Base-by-base conservation (phyloP, 2,329 filamentous ascomycete species). In the Elsinoe necatrix region DNA sequence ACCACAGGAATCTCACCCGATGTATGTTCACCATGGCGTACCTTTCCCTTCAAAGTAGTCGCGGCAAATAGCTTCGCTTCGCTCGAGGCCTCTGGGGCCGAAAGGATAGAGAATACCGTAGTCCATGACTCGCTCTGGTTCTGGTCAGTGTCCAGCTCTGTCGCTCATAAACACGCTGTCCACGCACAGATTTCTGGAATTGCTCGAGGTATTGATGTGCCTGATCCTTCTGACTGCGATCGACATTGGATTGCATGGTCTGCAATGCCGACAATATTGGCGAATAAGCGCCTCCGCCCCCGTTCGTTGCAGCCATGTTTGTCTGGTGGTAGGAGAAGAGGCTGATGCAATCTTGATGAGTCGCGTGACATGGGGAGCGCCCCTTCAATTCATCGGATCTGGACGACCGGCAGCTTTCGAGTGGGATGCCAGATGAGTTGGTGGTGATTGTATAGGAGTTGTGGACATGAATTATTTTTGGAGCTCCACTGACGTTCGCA, bases 11-110 rank as follows among this genome's bases (percentile, higher is more conserved):
- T 48, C 27, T 27, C n/a, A 11, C 11, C 29, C 20, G 25, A 43
- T 25, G 23, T 39, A 41, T 8, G n/a, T 41, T 47, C 20, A 27
- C 35, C 56, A 61, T 63, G 61, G 55, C 61, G 50, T 77, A 97
- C 93, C 85, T 98, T 98, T 78, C 93, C 93, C 76, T 95, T 95
- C 67, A 98, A 77, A 54, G 93, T 98, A 47, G 92, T 97, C 58
- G 93, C 93, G 47, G 93, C 93, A 72, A 98, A 98, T 59, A 98
- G 78, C 70, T 93, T 93, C 23, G 89, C 88, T 71, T 95, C 90
- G 52, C 86, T 80, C 61, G 91, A 85, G 56, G 86, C 82, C 61
- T 86, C 80, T 51, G 76, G 67, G 14, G 89, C 87, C 71, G 95
- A 89, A 61, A 98, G 77, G 61, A 98, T 88, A 55, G 84, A 82